These are phyloP conservation scores for Beauveria medogensis DNA, from an alignment of 2,329 filamentous ascomycete genomes.

Conservation along the genomic window DNA sequence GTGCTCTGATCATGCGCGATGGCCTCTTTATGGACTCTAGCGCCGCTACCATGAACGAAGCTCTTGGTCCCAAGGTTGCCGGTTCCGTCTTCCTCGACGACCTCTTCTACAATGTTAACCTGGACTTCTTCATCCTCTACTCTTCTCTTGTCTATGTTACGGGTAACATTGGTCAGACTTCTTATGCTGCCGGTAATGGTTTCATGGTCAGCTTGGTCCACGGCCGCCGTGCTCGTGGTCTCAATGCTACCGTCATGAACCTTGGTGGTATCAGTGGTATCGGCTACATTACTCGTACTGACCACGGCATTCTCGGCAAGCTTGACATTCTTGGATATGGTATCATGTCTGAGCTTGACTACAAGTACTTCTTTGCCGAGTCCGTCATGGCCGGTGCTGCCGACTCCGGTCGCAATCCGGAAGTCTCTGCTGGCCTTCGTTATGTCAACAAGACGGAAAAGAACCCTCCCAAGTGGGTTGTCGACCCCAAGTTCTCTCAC, in stretches of 20 bases:
- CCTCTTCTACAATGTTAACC: constrained; percentile 19
- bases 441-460: constrained; percentile 7
- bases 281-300: constrained; percentile 14
- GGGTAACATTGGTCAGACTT: constrained; percentile 29
- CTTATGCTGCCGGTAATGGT: constrained; percentile 30
- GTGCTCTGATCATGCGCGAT: constrained; percentile 29
- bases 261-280: constrained; percentile 18
- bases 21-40: constrained; percentile 24
- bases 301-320: constrained; percentile 4
- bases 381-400: constrained; percentile 12
- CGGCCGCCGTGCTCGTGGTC: constrained; percentile 19
- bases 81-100: constrained; percentile 26
- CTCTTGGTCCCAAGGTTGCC: constrained; percentile 29
- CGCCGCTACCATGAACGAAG: constrained; percentile 20
- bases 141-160: constrained; percentile 27
- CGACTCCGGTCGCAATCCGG: constrained; percentile 6
- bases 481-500: constrained; percentile 13
- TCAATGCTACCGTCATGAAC: constrained; percentile 19
- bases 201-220: constrained; percentile 27
- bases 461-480: constrained; percentile 10
- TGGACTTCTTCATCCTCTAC: constrained; percentile 36
- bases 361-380: constrained; percentile 14
- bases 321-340: constrained; percentile 13
- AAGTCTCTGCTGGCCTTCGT: constrained; percentile 11
- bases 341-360: constrained; percentile 21